Conservation (phyloP, 1,284 basidiomycete species). For the Papiliotrema flavescens region DNA sequence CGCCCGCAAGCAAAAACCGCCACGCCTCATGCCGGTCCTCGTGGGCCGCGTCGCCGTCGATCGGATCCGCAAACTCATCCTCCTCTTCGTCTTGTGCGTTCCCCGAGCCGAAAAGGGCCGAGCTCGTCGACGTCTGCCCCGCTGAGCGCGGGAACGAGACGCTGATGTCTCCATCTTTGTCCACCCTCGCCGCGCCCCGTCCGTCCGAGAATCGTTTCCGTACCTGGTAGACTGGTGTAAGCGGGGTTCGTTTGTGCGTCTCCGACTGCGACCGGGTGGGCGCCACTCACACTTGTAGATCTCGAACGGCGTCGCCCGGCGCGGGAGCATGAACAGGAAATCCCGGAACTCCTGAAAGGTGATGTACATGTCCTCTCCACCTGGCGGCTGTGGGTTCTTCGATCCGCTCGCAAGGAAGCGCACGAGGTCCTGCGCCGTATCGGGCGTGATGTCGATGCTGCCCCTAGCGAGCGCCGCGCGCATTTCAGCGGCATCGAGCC, state of each 20-base stretch:
- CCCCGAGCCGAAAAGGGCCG: slow-evolving; percentile 24
- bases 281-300: slow-evolving; percentile 62
- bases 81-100: slow-evolving; percentile 44
- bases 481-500: slow-evolving; percentile 70
- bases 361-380: slow-evolving; percentile 50
- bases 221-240: slow-evolving; percentile 62
- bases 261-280: too few species aligned
- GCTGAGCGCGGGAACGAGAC: slow-evolving; percentile 44
- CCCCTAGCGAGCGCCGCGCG: slow-evolving; percentile 65
- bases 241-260: too few species aligned
- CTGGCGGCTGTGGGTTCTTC: slow-evolving; percentile 48
- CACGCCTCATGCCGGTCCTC: slow-evolving; percentile 70
- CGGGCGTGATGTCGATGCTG: slow-evolving; percentile 65
- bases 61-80: slow-evolving; percentile 50
- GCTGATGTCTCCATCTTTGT: slow-evolving; percentile 70
- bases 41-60: slow-evolving; percentile 58
- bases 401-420: slow-evolving; percentile 60
- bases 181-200: slow-evolving; percentile 70
- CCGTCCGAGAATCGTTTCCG: slow-evolving; percentile 67
- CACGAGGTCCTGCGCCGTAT: slow-evolving; percentile 73
- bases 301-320: slow-evolving; percentile 73
- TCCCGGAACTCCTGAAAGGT: slow-evolving; percentile 84
- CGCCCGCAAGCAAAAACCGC: slow-evolving; percentile 89
- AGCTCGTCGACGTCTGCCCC: slow-evolving; percentile 17
- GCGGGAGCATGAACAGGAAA: slow-evolving; percentile 80